Evolutionary conservation across 2,329 filamentous ascomycete genomes (phyloP).

Genomic region (Microascus cirrosus): DNA sequence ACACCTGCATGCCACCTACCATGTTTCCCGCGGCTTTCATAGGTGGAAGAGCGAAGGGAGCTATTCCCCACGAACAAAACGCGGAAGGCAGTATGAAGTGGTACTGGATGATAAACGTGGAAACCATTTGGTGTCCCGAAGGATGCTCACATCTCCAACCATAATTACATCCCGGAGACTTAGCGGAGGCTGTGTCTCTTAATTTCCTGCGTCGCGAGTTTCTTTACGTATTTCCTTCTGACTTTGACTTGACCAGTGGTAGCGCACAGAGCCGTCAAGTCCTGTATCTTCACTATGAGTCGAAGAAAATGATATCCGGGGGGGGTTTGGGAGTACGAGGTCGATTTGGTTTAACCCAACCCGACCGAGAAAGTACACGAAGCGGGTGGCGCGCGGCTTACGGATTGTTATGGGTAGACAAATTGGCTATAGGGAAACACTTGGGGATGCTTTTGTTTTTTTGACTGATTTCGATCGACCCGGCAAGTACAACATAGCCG

Average conservation of each 20-base stretch:
- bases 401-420: no score
- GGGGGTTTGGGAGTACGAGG: neutral
- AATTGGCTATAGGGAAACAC: no score
- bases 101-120: no score
- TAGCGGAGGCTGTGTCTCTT: conserved; percentile 9
- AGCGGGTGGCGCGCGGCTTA: no score
- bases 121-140: conserved; percentile 11
- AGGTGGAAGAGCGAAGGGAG: no score
- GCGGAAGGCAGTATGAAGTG: no score
- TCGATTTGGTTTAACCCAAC: neutral
- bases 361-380: neutral
- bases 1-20: no score
- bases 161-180: conserved; percentile 23
- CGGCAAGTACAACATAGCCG: neutral
- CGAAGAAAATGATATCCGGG: no score
- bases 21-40: no score
- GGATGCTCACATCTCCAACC: conserved; percentile 10
- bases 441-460: neutral
- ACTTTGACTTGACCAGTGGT: neutral
- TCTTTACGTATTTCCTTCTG: neutral
- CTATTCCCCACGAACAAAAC: no score
- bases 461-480: neutral
- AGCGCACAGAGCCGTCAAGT: neutral
- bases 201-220: neutral
- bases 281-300: neutral